phyloP scores from a whole-genome alignment of 305 asterid genomes.

The Solanum hybrid region DNA sequence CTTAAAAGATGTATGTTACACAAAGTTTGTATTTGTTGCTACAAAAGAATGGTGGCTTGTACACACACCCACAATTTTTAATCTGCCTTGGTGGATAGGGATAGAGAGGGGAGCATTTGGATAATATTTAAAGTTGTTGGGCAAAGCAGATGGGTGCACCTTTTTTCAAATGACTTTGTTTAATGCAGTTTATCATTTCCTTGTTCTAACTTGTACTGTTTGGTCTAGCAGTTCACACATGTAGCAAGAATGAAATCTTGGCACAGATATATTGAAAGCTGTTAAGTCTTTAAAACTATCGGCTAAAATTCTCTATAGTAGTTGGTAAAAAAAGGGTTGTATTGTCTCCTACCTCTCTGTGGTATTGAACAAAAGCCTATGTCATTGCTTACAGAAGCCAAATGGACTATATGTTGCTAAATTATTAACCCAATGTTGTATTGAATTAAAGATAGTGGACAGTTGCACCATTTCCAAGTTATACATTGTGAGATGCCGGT shows the following conservation, averaged over 20 bases:
- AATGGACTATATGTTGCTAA: neutral
- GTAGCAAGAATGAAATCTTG: neutral
- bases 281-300: neutral
- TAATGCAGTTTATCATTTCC: neutral
- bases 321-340: neutral
- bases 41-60: neutral
- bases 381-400: neutral
- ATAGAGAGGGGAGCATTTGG: neutral
- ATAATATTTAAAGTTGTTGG: neutral
- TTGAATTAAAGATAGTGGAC: neutral
- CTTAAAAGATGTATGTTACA: neutral
- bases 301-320: neutral
- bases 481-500: neutral
- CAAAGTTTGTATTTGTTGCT: neutral
- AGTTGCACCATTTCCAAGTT: neutral
- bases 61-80: neutral
- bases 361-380: neutral
- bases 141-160: neutral
- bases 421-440: neutral
- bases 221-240: neutral
- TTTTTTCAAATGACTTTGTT: neutral
- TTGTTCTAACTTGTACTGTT: neutral
- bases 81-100: neutral
- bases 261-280: neutral
- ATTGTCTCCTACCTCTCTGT: neutral